phyloP scores from a whole-genome alignment of 2,329 filamentous ascomycete genomes.

The Colletotrichum sojae region DNA sequence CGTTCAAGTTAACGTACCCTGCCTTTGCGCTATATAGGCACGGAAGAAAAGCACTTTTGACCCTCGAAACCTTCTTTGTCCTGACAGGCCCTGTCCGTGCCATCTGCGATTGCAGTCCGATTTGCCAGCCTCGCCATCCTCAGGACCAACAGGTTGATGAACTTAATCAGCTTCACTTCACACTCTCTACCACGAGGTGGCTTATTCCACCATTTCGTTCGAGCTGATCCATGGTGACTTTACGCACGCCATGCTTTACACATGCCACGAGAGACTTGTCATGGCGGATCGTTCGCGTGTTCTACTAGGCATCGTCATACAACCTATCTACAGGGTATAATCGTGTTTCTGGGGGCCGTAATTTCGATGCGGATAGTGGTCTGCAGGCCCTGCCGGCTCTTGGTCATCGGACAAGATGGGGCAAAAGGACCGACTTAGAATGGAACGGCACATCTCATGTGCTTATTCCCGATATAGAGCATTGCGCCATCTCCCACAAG shows the following conservation, averaged over 20 bases:
- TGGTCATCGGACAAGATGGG: slow-evolving; percentile 2
- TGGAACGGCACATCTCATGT: slow-evolving; percentile 9
- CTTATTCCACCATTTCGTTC: slow-evolving; percentile 4
- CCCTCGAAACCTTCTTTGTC: slow-evolving; percentile 17
- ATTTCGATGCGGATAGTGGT: neutral
- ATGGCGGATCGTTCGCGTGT: too few relatives aligned
- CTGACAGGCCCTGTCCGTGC: neutral
- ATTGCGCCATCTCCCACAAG: slow-evolving; percentile 19
- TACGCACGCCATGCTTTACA: slow-evolving; percentile 21
- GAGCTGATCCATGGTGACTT: slow-evolving; percentile 17
- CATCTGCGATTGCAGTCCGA: slow-evolving; percentile 2
- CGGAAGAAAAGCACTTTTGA: neutral
- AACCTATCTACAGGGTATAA: slow-evolving; percentile 4
- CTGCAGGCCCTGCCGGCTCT: neutral
- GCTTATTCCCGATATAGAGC: slow-evolving; percentile 19
- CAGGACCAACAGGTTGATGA: slow-evolving; percentile 7
- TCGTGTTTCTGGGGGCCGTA: neutral
- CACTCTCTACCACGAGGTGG: neutral
- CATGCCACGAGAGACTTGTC: neutral
- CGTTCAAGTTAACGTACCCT: neutral
- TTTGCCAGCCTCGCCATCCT: slow-evolving; percentile 22
- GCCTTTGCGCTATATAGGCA: neutral
- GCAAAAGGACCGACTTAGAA: neutral
- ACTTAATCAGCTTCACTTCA: slow-evolving; percentile 15
- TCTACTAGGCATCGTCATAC: neutral